Evolutionary conservation across 306 rosid species (phyloP).

Genomic region (Dicorynia guianensis): DNA sequence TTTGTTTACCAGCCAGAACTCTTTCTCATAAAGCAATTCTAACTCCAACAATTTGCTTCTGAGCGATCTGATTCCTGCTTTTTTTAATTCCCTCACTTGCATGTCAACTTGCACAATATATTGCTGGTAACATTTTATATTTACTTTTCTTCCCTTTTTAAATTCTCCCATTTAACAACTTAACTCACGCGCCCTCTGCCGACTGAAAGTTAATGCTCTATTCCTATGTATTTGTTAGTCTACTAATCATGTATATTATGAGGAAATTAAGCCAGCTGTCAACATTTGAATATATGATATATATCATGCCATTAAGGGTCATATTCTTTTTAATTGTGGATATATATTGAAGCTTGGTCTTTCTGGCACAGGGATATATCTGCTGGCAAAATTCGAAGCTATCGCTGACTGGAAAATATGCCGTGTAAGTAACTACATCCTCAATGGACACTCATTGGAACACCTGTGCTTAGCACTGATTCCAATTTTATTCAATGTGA

Average conservation of each 20-base stretch:
- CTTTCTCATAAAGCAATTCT: neutral
- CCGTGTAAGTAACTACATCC: slow-evolving; percentile 49
- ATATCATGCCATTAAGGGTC: slow-evolving; percentile 4
- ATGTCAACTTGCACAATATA: neutral
- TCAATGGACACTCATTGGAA: slow-evolving; percentile 73
- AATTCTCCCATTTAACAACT: slow-evolving; percentile 5
- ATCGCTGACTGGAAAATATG: slow-evolving; percentile 64
- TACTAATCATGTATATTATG: neutral
- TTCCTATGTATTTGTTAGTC: slow-evolving; percentile 20
- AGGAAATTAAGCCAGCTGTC: slow-evolving; percentile 14
- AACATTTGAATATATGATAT: neutral
- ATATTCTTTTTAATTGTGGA: slow-evolving; percentile 5
- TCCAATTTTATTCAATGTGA: slow-evolving; percentile 60
- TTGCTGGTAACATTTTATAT: neutral
- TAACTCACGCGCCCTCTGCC: neutral
- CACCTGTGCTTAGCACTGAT: slow-evolving; percentile 62
- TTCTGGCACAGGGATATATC: slow-evolving; percentile 57
- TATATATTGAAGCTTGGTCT: slow-evolving; percentile 18
- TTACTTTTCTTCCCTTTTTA: neutral
- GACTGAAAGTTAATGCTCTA: neutral
- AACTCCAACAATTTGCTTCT: too few relatives aligned
- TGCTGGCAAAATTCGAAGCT: slow-evolving; percentile 71
- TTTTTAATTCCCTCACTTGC: neutral
- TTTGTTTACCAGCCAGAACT: too few relatives aligned
- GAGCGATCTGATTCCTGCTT: too few relatives aligned